A percentile compares a stretch with the other conserved stretches of the same genome.
Evolutionary conservation across 1,139 yeast genomes (phyloP).

Genomic region (Hanseniaspora uvarum): DNA sequence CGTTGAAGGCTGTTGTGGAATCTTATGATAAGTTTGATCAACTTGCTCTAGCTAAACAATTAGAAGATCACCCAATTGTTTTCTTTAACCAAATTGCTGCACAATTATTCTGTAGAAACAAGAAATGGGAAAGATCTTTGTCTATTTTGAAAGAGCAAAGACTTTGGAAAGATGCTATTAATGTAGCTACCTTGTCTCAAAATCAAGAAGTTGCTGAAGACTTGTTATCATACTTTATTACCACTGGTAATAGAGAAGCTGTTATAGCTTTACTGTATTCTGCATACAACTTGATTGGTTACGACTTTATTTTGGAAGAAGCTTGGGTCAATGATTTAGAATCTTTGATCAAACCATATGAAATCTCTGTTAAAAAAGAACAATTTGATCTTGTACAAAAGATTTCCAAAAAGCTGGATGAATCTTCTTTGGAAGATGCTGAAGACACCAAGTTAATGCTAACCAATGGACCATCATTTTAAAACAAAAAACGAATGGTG

Average conservation of each 20-base stretch:
- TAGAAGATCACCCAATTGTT: slow-evolving; percentile 80
- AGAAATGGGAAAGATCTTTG: slow-evolving; percentile 85
- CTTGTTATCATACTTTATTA: slow-evolving; percentile 81
- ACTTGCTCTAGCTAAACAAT: slow-evolving; percentile 79
- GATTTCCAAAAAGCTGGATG: slow-evolving; percentile 59
- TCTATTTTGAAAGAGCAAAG: slow-evolving; percentile 82
- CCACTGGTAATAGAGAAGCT: slow-evolving; percentile 93
- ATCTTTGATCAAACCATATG: slow-evolving; percentile 80
- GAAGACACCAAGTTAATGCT: slow-evolving; percentile 48
- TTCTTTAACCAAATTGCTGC: slow-evolving; percentile 97
- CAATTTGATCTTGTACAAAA: slow-evolving; percentile 58
- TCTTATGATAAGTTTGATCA: slow-evolving; percentile 86
- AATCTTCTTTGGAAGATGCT: slow-evolving; percentile 42
- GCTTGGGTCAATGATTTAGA: slow-evolving; percentile 83
- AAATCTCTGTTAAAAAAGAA: slow-evolving; percentile 71
- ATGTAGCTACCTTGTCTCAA: slow-evolving; percentile 78
- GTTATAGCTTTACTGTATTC: slow-evolving; percentile 82
- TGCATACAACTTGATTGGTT: slow-evolving; percentile 68
- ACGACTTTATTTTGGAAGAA: slow-evolving; percentile 78
- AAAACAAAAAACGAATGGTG: background rate
- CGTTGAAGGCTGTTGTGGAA: slow-evolving; percentile 78
- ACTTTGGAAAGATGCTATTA: slow-evolving; percentile 89
- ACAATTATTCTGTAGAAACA: slow-evolving; percentile 80
- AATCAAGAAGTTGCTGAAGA: slow-evolving; percentile 80
- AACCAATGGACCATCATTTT: slow-evolving; percentile 40